Evolutionary conservation across 805 yeast genomes (phyloP), one percentile per base, ranked within the genome.

Genomic region (Metschnikowia corniflorae): DNA sequence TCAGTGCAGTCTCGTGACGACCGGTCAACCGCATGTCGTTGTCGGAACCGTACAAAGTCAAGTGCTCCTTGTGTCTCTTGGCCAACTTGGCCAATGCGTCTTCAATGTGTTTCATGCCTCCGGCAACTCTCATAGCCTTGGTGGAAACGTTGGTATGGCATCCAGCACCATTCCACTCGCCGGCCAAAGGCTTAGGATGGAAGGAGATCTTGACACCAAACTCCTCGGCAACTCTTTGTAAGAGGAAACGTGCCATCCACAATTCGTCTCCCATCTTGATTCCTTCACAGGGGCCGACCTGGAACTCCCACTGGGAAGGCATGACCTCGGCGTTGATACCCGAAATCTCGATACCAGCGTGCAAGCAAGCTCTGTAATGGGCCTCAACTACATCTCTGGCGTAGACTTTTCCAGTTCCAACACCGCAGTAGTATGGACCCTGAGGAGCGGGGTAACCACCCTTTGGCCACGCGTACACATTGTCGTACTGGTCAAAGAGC

Each of bases 281-380:
- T 60, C 98, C 98, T 50, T 70, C 78, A 69, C 96, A 87, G 50
- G 98, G 97, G 58, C 98, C 98, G 53, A 91, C 97, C 77, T 91
- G 98, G 86, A 86, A 91, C 75, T 91, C 98, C 98, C 98, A 91
- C 77, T 91, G 98, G 44, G 97, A 88, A 43, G 98, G 98, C 97
- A 91, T 93, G 49, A 91, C 98, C 77, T 91, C 98, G 55, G 97
- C 98, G 68, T 93, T 91, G 66, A 93, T 89, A 75, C 98, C 98
- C 36, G 95, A 83, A 52, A 91, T 82, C 61, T 75, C 72, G 55
- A 91, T 66, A 60, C 97, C 97, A 49, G 97, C 82, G 63, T 86
- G 83, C 49, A 91, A 74, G 75, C 97, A 89, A 46, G 98, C 98
- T 67, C 93, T 82, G 84, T 93, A 93, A 75, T 91, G 98, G 42